Percentiles rank a stretch among this genome's conserved stretches.
Conservation (phyloP, 1,284 basidiomycete genomes). For the Macrocybe sp. region DNA sequence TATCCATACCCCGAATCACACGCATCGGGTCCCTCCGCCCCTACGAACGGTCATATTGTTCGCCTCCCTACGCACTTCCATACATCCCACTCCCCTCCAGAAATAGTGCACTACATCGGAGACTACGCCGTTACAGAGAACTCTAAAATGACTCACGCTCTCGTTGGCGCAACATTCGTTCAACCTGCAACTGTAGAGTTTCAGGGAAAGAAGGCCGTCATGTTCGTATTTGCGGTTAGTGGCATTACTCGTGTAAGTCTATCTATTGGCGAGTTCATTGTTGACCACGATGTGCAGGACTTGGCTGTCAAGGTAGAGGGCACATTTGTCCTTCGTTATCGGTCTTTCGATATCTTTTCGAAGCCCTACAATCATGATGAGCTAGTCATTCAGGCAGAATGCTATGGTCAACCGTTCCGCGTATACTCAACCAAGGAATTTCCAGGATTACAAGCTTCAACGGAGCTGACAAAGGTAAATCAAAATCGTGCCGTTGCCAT, state of each 20-base stretch:
- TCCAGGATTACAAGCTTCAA: constrained; percentile 67
- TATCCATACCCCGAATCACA: constrained; percentile 6
- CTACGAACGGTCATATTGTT: neutral
- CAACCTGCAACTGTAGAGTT: constrained; percentile 56
- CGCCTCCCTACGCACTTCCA: neutral
- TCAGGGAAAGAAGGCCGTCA: constrained; percentile 51
- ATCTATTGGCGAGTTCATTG: neutral
- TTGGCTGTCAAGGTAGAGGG: constrained; percentile 66
- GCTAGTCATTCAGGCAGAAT: constrained; percentile 62
- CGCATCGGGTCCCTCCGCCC: neutral
- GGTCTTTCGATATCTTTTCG: constrained; percentile 64
- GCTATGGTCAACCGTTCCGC: constrained; percentile 61
- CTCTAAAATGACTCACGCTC: constrained; percentile 45
- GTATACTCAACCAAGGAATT: constrained; percentile 80
- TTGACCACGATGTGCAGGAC: constrained; percentile 36
- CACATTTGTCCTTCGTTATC: constrained; percentile 59
- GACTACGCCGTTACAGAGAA: constrained; percentile 39
- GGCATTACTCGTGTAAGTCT: neutral
- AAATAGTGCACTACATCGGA: constrained; percentile 28
- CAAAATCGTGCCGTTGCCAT: neutral
- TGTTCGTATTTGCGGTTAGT: constrained; percentile 71
- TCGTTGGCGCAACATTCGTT: constrained; percentile 63
- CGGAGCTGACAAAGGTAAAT: constrained; percentile 67
- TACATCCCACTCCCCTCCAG: constrained; percentile 1
- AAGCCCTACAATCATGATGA: constrained; percentile 27